These are phyloP conservation scores for Chlorella sp. DNA, from an alignment of 139 green algal species.

Conservation along the genomic window DNA sequence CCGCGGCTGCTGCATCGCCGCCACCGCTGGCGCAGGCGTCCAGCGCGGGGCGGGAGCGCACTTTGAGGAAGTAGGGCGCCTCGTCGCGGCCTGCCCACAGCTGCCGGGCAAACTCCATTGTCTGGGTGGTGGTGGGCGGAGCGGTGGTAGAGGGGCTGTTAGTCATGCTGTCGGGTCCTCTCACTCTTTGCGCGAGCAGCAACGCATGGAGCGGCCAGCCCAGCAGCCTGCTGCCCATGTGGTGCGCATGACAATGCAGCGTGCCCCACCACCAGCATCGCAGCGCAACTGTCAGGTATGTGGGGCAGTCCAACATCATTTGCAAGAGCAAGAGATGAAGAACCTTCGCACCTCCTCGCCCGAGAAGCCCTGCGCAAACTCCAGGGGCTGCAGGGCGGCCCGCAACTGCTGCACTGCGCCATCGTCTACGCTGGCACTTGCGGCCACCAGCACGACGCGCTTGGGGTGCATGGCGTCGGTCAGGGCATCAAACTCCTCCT, in stretches of 20 bases:
- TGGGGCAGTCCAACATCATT: too few species aligned
- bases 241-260: too few species aligned
- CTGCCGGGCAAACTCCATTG: constrained; percentile 2
- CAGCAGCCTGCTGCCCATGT: too few species aligned
- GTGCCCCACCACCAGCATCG: neutral
- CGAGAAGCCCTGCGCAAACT: neutral
- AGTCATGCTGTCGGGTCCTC: too few species aligned
- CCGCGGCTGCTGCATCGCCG: neutral
- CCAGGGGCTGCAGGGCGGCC: neutral
- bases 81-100: constrained; percentile 14
- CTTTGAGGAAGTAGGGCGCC: constrained; percentile 25
- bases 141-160: too few species aligned
- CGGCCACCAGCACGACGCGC: constrained; percentile 8
- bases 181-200: too few species aligned
- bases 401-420: neutral
- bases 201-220: too few species aligned
- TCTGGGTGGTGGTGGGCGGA: neutral
- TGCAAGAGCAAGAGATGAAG: too few species aligned
- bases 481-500: constrained; percentile 32
- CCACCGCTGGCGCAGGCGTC: neutral
- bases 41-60: neutral
- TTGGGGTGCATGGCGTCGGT: constrained; percentile 22
- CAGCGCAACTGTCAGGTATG: neutral
- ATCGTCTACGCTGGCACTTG: neutral
- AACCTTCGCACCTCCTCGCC: neutral